A percentile compares a stretch with the other conserved stretches of the same genome.
Conservation (phyloP, 2,329 filamentous ascomycete species). For the Exophiala dermatitidis region DNA sequence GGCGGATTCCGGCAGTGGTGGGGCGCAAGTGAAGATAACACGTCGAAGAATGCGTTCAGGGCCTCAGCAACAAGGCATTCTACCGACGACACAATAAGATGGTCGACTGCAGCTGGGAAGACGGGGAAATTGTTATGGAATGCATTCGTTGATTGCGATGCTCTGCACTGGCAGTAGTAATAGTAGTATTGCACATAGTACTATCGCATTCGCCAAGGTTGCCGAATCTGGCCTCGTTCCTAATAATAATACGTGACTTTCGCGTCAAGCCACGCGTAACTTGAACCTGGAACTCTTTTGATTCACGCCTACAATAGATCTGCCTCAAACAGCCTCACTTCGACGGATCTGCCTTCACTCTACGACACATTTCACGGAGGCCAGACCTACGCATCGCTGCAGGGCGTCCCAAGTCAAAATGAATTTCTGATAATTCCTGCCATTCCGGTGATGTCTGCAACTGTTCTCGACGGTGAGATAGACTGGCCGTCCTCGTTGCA, state of each 20-base stretch:
- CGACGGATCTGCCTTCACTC: no score
- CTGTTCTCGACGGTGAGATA: neutral
- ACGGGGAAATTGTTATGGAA: neutral
- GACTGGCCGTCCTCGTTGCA: neutral
- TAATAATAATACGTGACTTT: neutral
- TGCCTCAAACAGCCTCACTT: neutral
- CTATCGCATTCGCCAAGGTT: neutral
- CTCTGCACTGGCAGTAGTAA: neutral
- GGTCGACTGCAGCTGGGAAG: neutral
- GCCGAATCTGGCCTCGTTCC: neutral
- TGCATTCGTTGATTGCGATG: neutral
- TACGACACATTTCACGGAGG: no score
- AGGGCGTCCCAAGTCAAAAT: no score
- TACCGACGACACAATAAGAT: neutral
- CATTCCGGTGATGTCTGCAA: no score
- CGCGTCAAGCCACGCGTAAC: slow-evolving; percentile 3
- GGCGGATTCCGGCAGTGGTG: neutral
- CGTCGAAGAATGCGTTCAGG: neutral
- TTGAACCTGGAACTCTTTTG: neutral
- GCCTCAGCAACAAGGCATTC: neutral
- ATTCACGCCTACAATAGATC: neutral
- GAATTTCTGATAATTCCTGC: no score
- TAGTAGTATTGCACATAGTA: no score
- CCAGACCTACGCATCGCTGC: no score
- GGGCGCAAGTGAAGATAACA: neutral